These are phyloP conservation scores for Chalaropsis ovoidea DNA, from an alignment of 2,329 filamentous ascomycete genomes.

Conservation along the genomic window DNA sequence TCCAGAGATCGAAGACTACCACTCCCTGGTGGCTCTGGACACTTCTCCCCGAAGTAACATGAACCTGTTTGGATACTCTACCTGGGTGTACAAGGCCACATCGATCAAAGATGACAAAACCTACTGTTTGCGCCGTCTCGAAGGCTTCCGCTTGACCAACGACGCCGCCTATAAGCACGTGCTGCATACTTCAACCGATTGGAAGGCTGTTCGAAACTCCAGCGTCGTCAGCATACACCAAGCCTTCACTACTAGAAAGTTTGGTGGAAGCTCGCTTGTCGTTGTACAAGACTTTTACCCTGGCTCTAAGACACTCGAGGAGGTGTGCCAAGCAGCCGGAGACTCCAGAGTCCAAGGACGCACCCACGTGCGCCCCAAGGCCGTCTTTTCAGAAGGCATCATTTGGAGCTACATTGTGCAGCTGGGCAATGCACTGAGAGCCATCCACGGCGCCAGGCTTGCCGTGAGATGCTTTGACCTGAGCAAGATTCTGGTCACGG, in stretches of 20 bases:
- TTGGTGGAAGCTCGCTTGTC: slow-evolving; percentile 82
- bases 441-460: slow-evolving; percentile 70
- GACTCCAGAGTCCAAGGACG: slow-evolving; percentile 26
- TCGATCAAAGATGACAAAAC: slow-evolving; percentile 78
- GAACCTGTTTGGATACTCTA: slow-evolving; percentile 69
- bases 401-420: slow-evolving; percentile 91
- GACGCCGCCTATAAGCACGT: slow-evolving; percentile 71
- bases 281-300: slow-evolving; percentile 92
- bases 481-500: slow-evolving; percentile 80
- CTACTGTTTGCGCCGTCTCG: slow-evolving; percentile 59
- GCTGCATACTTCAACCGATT: slow-evolving; percentile 74
- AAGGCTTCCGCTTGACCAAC: slow-evolving; percentile 75
- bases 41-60: slow-evolving; percentile 68
- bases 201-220: slow-evolving; percentile 74
- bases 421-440: slow-evolving; percentile 75
- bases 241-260: slow-evolving; percentile 84
- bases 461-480: slow-evolving; percentile 79
- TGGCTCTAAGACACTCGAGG: slow-evolving; percentile 76
- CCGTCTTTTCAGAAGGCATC: slow-evolving; percentile 55
- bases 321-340: slow-evolving; percentile 56
- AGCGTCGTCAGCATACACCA: slow-evolving; percentile 80
- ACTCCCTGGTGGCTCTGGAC: slow-evolving; percentile 84
- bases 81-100: slow-evolving; percentile 90
- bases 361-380: slow-evolving; percentile 34
- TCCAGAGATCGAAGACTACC: slow-evolving; percentile 75